Conservation (phyloP, 805 yeast genomes). For the Candida schatavii region DNA sequence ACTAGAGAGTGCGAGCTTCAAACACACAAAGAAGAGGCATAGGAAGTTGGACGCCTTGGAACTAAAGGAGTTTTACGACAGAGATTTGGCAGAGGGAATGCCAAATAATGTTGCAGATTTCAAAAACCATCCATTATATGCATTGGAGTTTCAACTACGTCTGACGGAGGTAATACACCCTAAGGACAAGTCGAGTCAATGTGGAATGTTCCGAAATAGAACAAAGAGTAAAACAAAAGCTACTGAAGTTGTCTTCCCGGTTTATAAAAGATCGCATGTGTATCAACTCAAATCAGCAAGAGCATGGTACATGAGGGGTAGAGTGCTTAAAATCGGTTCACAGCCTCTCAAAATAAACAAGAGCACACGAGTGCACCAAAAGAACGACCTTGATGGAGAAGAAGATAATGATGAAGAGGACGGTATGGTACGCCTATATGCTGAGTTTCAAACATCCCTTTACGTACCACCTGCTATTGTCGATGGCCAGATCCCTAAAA, state of each 20-base stretch:
- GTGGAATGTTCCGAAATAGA: conserved; percentile 67
- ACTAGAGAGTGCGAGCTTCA: conserved; percentile 29
- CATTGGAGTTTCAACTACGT: conserved; percentile 69
- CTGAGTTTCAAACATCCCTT: conserved; percentile 72
- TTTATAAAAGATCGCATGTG: conserved; percentile 68
- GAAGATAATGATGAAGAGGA: conserved; percentile 46
- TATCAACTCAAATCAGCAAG: conserved; percentile 64
- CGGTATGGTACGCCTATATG: conserved; percentile 59
- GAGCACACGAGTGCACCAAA: conserved; percentile 1
- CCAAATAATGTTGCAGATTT: conserved; percentile 83
- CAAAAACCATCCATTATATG: conserved; percentile 83
- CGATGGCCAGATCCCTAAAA: conserved; percentile 69
- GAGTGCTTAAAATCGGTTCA: conserved; percentile 68
- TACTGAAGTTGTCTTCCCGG: conserved; percentile 42
- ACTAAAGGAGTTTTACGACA: conserved; percentile 53
- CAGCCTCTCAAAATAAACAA: conserved; percentile 55
- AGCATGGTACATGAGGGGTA: conserved; percentile 84
- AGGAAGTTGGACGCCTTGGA: conserved; percentile 52
- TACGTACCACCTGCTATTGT: conserved; percentile 64
- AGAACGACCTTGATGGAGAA: neutral
- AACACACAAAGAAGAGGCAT: conserved; percentile 12
- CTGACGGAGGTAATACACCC: conserved; percentile 73
- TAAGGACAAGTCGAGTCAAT: conserved; percentile 47
- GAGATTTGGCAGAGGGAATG: conserved; percentile 77
- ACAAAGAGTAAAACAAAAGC: conserved; percentile 25